Evolutionary conservation across 345 rosid genomes (phyloP).

Genomic region (Citrus sp.): DNA sequence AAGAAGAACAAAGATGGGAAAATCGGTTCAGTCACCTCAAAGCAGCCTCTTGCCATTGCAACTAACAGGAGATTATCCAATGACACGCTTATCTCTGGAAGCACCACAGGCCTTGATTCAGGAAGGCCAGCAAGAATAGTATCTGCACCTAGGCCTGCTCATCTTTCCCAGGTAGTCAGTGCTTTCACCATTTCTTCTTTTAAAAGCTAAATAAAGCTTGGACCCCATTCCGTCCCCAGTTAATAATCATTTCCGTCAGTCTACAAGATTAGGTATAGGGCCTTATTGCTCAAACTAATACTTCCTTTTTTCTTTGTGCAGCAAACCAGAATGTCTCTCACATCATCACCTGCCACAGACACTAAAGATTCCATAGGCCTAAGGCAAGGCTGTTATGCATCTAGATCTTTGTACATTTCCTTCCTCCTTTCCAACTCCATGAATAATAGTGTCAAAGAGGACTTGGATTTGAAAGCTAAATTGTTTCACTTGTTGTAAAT

Average conservation of each 20-base stretch:
- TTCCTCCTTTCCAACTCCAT: neutral
- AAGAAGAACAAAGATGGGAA: slow-evolving; percentile 12
- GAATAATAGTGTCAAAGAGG: neutral
- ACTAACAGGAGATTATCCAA: slow-evolving; percentile 8
- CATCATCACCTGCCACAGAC: slow-evolving; percentile 1
- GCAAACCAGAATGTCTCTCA: neutral
- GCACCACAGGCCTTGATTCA: neutral
- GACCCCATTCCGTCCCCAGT: neutral
- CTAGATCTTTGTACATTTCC: neutral
- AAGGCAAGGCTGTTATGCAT: neutral
- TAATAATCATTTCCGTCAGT: neutral
- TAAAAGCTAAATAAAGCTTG: neutral
- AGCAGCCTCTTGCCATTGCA: slow-evolving; percentile 16
- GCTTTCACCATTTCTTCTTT: neutral
- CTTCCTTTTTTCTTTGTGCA: neutral
- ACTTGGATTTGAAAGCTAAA: neutral
- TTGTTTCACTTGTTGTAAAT: neutral
- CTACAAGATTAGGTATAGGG: neutral
- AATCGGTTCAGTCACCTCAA: slow-evolving; percentile 4
- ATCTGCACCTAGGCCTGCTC: neutral
- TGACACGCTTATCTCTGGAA: neutral
- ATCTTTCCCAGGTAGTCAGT: neutral
- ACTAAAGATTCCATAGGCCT: neutral
- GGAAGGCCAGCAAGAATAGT: neutral
- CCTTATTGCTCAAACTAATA: neutral